phyloP scores from a whole-genome alignment of 192 early-diverging fungal genomes.

The Geranomyces variabilis region DNA sequence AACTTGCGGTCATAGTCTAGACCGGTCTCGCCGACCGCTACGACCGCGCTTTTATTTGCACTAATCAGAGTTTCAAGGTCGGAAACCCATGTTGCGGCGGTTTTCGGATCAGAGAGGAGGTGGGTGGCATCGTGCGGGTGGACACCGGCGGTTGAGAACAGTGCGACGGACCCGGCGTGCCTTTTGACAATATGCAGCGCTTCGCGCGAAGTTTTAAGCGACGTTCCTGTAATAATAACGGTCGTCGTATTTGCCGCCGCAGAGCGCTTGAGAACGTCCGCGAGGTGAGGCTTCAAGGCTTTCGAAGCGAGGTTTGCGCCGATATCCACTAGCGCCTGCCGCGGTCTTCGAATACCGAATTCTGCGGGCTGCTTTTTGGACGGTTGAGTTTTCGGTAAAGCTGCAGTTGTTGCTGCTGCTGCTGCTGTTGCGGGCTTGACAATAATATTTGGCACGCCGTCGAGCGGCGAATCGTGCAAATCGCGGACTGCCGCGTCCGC shows the following conservation, averaged over 20 bases:
- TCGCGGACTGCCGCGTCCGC: background rate
- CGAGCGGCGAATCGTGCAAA: background rate
- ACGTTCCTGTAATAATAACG: slow-evolving; percentile 42
- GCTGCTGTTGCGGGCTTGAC: background rate
- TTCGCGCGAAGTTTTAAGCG: slow-evolving; percentile 15
- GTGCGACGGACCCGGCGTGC: background rate
- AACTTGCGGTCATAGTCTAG: slow-evolving; percentile 88
- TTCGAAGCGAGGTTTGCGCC: slow-evolving; percentile 39
- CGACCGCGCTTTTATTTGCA: slow-evolving; percentile 50
- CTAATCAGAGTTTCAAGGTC: slow-evolving; percentile 24
- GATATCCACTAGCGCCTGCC: slow-evolving; percentile 37
- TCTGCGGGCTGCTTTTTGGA: slow-evolving; percentile 2
- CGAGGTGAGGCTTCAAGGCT: slow-evolving; percentile 17
- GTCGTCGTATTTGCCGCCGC: slow-evolving; percentile 25
- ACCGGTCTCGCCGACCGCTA: slow-evolving; percentile 95
- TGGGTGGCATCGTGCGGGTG: slow-evolving; percentile 43
- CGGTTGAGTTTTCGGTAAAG: background rate
- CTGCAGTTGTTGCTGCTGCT: background rate
- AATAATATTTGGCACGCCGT: background rate
- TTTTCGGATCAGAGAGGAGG: background rate
- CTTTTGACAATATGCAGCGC: background rate
- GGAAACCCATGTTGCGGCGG: background rate
- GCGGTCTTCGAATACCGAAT: slow-evolving; percentile 5
- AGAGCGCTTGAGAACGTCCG: slow-evolving; percentile 18
- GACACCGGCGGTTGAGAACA: slow-evolving; percentile 37